Evolutionary conservation across 495 filamentous ascomycete species (phyloP).

Genomic region (Tuber calosporum): DNA sequence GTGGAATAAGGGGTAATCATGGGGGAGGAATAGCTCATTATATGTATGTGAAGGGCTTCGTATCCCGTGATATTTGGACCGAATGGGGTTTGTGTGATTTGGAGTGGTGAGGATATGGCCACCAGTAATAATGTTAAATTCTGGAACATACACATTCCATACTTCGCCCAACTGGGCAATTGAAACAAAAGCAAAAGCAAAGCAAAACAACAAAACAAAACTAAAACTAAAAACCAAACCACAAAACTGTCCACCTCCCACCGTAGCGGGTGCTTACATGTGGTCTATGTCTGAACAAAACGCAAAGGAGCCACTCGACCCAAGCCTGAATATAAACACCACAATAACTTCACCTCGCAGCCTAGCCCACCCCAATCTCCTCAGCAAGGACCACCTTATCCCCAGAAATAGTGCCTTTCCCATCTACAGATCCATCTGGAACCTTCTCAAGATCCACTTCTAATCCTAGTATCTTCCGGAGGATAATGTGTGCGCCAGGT

Average conservation of each 20-base stretch:
- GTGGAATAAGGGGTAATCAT: neutral
- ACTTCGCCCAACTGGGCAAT: no score
- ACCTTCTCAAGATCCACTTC: slow-evolving; percentile 69
- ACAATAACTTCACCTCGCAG: slow-evolving; percentile 4
- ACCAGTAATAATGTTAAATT: no score
- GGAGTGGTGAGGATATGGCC: no score
- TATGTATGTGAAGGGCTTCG: neutral
- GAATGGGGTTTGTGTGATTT: no score
- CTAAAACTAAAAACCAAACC: no score
- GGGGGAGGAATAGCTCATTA: neutral
- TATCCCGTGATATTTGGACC: neutral
- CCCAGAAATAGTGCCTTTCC: slow-evolving; percentile 58
- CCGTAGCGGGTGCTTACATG: no score
- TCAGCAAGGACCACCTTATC: slow-evolving; percentile 75
- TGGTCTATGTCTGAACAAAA: neutral
- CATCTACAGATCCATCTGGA: slow-evolving; percentile 72
- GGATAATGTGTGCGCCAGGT: slow-evolving; percentile 70
- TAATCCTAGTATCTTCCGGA: slow-evolving; percentile 65
- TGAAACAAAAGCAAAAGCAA: no score
- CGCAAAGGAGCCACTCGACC: neutral
- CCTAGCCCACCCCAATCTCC: slow-evolving; percentile 51
- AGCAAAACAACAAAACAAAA: no score
- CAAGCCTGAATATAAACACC: neutral
- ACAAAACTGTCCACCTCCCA: no score
- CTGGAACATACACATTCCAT: no score